These are phyloP conservation scores for Phaeosphaeriaceae sp. DNA, from an alignment of 2,329 filamentous ascomycete species.

Conservation along the genomic window DNA sequence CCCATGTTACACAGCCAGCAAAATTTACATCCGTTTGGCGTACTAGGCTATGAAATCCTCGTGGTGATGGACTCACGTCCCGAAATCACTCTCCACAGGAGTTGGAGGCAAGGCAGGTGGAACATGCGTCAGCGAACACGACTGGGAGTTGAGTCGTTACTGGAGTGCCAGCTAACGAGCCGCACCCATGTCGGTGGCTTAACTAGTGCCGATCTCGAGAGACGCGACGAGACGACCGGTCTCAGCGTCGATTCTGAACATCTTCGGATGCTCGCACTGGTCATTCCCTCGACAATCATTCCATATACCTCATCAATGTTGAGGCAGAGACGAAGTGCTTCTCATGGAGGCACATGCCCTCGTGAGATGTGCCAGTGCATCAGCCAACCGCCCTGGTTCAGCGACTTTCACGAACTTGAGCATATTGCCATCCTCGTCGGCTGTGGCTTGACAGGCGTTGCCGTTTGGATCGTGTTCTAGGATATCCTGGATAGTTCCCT, in stretches of 20 bases:
- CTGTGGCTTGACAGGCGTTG: background rate
- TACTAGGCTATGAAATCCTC: background rate
- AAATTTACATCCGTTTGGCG: background rate
- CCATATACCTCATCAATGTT: background rate
- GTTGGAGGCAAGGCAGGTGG: background rate
- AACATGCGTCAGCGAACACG: background rate
- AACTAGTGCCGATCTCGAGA: background rate
- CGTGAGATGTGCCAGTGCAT: background rate
- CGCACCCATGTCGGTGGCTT: background rate
- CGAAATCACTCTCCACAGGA: background rate
- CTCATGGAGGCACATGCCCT: background rate
- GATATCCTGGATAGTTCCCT: background rate
- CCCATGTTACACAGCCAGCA: background rate
- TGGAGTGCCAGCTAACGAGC: no score
- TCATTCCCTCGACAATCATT: background rate
- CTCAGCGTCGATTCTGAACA: background rate
- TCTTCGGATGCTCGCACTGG: background rate
- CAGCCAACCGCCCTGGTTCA: background rate
- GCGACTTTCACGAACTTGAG: background rate
- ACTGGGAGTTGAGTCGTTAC: background rate
- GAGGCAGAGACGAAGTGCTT: background rate
- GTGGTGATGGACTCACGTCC: background rate
- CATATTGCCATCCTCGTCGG: background rate
- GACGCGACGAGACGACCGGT: background rate
- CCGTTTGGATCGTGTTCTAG: background rate